Evolutionary conservation across 1,139 yeast species (phyloP).

Genomic region (Sugiyamaella novakii): DNA sequence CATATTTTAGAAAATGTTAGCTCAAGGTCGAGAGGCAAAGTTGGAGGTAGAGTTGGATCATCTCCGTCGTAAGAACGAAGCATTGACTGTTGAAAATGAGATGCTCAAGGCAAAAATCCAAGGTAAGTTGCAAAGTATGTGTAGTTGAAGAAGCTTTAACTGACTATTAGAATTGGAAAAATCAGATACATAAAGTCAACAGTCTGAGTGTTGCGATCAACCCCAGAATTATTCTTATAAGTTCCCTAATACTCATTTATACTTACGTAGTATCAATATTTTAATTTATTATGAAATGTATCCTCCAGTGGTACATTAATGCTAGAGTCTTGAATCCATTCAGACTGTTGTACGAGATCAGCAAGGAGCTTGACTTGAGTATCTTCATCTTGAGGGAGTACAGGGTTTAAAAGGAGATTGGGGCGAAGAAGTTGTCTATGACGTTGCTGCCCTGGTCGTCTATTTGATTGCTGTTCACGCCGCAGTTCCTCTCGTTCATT

Average conservation of each 20-base stretch:
- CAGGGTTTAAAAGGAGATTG: neutral
- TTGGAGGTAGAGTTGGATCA: conserved; percentile 68
- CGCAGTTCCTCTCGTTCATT: neutral
- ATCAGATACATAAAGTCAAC: conserved; percentile 13
- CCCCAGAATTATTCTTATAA: neutral
- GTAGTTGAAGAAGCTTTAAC: neutral
- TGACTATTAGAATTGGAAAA: conserved; percentile 20
- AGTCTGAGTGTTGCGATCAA: too few species aligned
- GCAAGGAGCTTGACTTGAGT: conserved; percentile 30
- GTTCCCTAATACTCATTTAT: neutral
- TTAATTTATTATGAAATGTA: conserved; percentile 28
- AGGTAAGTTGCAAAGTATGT: conserved; percentile 8
- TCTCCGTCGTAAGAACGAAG: conserved; percentile 52
- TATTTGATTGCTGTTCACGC: too few species aligned
- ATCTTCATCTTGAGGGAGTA: conserved; percentile 30
- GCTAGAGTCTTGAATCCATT: conserved; percentile 30
- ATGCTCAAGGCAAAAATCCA: conserved; percentile 13
- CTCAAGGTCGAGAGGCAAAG: conserved; percentile 72
- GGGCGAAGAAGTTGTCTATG: neutral
- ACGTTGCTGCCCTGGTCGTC: neutral
- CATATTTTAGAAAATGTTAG: conserved; percentile 53
- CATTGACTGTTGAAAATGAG: conserved; percentile 22
- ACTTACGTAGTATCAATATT: conserved; percentile 2
- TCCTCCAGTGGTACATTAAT: conserved; percentile 28
- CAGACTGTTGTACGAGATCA: conserved; percentile 32